Percentiles rank a stretch among this genome's conserved stretches.
Evolutionary conservation across 1,284 basidiomycete species (phyloP).

Genomic region (Pyrrhoderma noxium): DNA sequence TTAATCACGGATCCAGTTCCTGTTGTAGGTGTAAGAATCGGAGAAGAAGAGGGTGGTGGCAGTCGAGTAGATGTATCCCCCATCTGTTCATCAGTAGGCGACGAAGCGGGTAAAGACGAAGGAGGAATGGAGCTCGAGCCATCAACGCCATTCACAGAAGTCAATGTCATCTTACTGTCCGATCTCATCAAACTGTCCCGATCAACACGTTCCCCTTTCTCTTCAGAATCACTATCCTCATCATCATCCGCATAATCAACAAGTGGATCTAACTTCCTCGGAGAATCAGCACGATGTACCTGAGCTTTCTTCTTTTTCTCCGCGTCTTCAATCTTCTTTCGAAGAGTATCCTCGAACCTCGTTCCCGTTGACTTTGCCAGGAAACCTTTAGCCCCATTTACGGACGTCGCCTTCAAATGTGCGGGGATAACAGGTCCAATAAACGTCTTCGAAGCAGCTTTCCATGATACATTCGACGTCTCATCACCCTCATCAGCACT

Average conservation of each 20-base stretch:
- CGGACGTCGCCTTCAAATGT: conserved; percentile 22
- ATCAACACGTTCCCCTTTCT: conserved; percentile 15
- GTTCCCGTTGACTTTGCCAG: conserved; percentile 27
- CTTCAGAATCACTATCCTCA: conserved; percentile 14
- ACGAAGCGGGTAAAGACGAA: conserved; percentile 3
- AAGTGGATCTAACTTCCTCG: conserved; percentile 6
- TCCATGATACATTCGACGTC: conserved; percentile 7
- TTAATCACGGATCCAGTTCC: conserved; percentile 28
- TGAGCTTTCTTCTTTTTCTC: conserved; percentile 23
- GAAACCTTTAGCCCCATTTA: neutral
- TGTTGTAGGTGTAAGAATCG: conserved; percentile 22
- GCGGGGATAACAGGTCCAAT: conserved; percentile 61
- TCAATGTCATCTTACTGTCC: neutral
- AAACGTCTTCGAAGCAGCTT: conserved; percentile 40
- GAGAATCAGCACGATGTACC: conserved; percentile 24
- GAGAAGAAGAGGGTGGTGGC: conserved; percentile 20
- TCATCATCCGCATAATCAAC: conserved; percentile 13
- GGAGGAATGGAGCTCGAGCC: neutral
- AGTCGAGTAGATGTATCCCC: neutral
- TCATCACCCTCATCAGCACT: conserved; percentile 19
- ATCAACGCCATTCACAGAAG: neutral
- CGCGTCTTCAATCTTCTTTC: conserved; percentile 53
- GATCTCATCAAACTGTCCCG: neutral
- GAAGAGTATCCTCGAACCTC: conserved; percentile 53
- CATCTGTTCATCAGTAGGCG: neutral